Conservation (phyloP, 805 yeast species). For the Candida mattraensis region DNA sequence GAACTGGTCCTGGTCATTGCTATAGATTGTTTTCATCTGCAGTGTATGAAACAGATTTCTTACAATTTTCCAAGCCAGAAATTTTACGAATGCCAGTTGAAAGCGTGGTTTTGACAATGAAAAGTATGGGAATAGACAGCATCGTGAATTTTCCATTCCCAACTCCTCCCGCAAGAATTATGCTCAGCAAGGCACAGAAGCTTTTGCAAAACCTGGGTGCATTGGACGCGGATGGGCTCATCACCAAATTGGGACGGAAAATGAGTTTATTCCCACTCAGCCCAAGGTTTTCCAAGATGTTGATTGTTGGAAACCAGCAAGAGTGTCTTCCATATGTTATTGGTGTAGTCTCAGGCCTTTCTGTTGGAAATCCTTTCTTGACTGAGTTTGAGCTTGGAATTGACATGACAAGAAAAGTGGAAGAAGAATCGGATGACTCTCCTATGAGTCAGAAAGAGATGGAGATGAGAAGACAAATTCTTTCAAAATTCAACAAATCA, state of each 20-base stretch:
- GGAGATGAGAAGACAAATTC: constrained; percentile 41
- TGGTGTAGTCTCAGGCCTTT: constrained; percentile 85
- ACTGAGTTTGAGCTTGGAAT: constrained; percentile 74
- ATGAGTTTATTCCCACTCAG: constrained; percentile 92
- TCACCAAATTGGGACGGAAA: constrained; percentile 77
- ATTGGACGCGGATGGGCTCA: constrained; percentile 48
- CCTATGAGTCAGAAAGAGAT: constrained; percentile 37
- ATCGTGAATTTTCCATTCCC: constrained; percentile 91
- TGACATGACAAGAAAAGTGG: constrained; percentile 40
- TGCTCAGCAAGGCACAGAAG: constrained; percentile 64
- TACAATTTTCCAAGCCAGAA: constrained; percentile 84
- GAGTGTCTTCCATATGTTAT: constrained; percentile 86
- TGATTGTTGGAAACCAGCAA: constrained; percentile 83
- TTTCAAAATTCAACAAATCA: constrained; percentile 57
- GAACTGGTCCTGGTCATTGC: constrained; percentile 98
- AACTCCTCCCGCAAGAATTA: constrained; percentile 74
- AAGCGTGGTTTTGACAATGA: constrained; percentile 93
- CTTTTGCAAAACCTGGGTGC: constrained; percentile 79
- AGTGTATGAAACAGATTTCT: constrained; percentile 81
- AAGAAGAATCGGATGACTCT: constrained; percentile 34
- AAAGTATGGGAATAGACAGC: constrained; percentile 93
- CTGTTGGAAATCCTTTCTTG: constrained; percentile 91
- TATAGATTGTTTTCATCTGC: constrained; percentile 93
- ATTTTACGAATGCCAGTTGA: constrained; percentile 94
- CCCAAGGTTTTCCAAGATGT: constrained; percentile 90